Evolutionary conservation across 2,329 filamentous ascomycete genomes (phyloP).

Genomic region (Oidium heveae): DNA sequence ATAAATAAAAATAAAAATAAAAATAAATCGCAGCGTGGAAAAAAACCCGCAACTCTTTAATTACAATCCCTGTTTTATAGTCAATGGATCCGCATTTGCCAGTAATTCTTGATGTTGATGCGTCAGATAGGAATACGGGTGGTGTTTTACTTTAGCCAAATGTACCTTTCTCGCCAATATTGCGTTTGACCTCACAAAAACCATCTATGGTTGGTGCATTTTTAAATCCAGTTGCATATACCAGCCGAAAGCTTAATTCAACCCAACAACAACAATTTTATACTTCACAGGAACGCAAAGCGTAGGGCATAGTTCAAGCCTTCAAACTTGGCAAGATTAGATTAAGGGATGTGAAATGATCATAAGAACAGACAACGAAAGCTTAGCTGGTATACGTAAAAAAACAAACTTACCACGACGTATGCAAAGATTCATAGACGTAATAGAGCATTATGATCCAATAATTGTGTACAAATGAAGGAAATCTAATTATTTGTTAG

Average conservation of each 20-base stretch:
- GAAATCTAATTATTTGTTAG: background rate
- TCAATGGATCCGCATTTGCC: background rate
- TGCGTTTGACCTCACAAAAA: background rate
- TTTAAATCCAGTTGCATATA: background rate
- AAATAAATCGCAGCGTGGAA: background rate
- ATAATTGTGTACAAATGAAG: background rate
- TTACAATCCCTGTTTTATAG: background rate
- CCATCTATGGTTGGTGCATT: background rate
- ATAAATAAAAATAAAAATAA: too few species aligned
- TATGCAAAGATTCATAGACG: background rate
- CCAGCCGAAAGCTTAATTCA: background rate
- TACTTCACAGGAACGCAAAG: background rate
- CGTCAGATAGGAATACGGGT: background rate
- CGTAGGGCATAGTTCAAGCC: background rate
- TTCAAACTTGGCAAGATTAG: conserved; percentile 1
- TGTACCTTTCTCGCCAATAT: background rate
- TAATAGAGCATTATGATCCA: background rate
- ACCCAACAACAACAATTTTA: background rate
- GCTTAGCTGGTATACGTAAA: background rate
- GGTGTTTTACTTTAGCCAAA: background rate
- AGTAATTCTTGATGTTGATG: background rate
- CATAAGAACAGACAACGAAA: background rate
- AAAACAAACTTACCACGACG: background rate
- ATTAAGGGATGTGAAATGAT: background rate
- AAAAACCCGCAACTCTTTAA: background rate